These are phyloP conservation scores for Magnolia sinica DNA, from an alignment of 164 flowering plant species.

Conservation along the genomic window DNA sequence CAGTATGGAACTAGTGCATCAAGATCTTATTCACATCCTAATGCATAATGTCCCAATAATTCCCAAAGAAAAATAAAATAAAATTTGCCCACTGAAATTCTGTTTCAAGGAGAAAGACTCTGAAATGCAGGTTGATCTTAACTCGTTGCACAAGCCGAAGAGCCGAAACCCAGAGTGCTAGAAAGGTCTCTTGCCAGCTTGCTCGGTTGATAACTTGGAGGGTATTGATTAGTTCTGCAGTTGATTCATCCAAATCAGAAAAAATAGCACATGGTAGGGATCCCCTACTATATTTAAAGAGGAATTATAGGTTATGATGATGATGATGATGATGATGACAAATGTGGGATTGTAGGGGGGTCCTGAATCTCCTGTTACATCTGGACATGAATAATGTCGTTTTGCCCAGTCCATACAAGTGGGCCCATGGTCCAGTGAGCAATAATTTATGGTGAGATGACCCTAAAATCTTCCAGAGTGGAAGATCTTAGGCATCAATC, in stretches of 20 bases:
- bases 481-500: too few species aligned
- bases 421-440: too few species aligned
- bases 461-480: too few species aligned
- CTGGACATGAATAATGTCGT: neutral
- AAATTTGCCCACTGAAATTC: neutral
- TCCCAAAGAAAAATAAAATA: neutral
- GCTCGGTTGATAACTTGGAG: slow-evolving; percentile 69
- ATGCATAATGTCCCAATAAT: neutral
- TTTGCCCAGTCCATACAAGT: neutral
- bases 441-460: too few species aligned
- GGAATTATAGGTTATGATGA: neutral
- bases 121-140: slow-evolving; percentile 23
- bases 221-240: slow-evolving; percentile 51
- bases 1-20: neutral
- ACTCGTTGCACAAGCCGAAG: slow-evolving; percentile 93
- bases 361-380: neutral
- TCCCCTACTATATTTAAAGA: neutral
- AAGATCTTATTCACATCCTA: neutral
- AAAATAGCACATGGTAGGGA: neutral
- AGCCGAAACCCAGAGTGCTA: slow-evolving; percentile 79
- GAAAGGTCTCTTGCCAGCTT: slow-evolving; percentile 90
- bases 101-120: slow-evolving; percentile 6
- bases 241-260: slow-evolving; percentile 3
- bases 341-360: neutral
- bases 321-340: neutral